Percentiles rank a stretch among this genome's conserved stretches.
Conservation (phyloP, 2,329 filamentous ascomycete genomes). For the Neobulgaria alba region DNA sequence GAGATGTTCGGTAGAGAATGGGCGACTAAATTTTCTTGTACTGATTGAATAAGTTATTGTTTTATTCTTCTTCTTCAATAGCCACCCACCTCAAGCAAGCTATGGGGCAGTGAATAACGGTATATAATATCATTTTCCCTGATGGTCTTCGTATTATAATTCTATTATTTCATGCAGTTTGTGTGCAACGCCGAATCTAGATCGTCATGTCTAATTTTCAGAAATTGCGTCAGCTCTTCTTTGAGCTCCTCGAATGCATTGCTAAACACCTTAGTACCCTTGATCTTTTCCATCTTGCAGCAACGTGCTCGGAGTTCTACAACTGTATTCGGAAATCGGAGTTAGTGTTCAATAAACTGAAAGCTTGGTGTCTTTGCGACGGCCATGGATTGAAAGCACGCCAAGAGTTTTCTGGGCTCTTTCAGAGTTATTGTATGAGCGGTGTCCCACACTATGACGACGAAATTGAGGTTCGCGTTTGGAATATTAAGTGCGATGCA, state of each 20-base stretch:
- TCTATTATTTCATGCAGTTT: no score
- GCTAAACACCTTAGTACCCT: constrained; percentile 6
- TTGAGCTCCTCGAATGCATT: constrained; percentile 2
- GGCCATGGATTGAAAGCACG: constrained; percentile 7
- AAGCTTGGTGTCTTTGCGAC: constrained; percentile 7
- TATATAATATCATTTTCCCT: no score
- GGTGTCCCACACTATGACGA: constrained; percentile 11
- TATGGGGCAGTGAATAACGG: no score
- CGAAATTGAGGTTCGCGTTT: constrained; percentile 13
- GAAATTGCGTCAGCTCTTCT: no score
- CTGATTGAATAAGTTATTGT: no score
- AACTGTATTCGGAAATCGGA: constrained; percentile 3
- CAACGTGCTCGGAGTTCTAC: constrained; percentile 7
- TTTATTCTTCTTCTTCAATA: no score
- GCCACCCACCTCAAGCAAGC: no score
- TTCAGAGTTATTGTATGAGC: constrained; percentile 1
- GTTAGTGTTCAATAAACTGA: constrained; percentile 4
- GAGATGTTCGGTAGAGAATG: no score
- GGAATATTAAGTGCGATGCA: constrained; percentile 10
- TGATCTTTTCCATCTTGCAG: constrained; percentile 8
- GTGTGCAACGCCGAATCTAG: no score
- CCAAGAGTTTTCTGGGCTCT: constrained; percentile 7
- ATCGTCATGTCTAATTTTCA: no score
- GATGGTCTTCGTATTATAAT: no score
- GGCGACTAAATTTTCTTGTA: no score